Base-by-base conservation (phyloP, 768 basidiomycete species). In the Lentinula detonsa region DNA sequence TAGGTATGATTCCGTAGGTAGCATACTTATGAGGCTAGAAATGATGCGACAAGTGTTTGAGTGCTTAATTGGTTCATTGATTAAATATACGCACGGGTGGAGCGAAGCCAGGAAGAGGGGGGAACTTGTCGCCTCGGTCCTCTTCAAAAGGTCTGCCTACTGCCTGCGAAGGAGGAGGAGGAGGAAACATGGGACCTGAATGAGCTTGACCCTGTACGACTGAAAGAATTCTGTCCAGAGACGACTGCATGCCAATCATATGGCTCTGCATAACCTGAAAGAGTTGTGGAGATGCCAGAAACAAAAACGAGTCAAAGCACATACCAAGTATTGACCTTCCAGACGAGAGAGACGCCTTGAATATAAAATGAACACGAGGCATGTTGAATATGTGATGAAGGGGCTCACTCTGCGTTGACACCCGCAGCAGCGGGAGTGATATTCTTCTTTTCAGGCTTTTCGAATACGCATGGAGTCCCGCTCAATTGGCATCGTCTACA, bases 161-260 rank as follows among this genome's bases (percentile, higher is more conserved):
- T 10, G 23, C 16, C 42, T 34, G 18, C 9, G 56, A 16, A 18
- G 48, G 57, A n/a, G 43, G 57, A 57, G 73, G 68, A 54, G 72
- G 69, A 56, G 74, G 68, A 60, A 73, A 72, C 59, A 69, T 73
- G 52, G 71, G 72, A 56, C 70, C 71, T 56, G 74, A 15, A 69
- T 68, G 72, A 72, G 74, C 71, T 61, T 77, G 78, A 49, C 75
- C 74, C 66, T 80, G 88, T 61, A 93, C 78, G 2, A 83, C 86
- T 49, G 81, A 76, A 59, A 94, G 75, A 69, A 94, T 94, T 56
- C 92, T 83, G 73, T 94, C 92, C 64, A 94, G 72, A 28, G 91
- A 89, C 5, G 91, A 89, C 73, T 94, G 93, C 88, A 94, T 91
- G 67, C 92, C 92, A 66, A 94, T 93, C 90, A 94, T 93, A 71